Conservation (phyloP, 306 rosid genomes). For the Canavalia gladiata region DNA sequence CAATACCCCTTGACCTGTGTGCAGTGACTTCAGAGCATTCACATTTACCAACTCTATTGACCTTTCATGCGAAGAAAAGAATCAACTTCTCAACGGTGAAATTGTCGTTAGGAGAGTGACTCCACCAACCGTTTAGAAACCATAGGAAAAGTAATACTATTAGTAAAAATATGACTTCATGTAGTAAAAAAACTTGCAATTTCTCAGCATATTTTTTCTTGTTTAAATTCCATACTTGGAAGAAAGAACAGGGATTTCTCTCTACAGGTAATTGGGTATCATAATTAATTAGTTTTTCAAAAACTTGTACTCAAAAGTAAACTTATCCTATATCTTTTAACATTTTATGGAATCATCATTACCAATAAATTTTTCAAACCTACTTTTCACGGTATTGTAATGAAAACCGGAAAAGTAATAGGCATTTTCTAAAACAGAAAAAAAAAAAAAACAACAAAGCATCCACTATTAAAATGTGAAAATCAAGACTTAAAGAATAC, state of each 20-base stretch:
- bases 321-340: background rate
- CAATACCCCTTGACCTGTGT: slow-evolving; percentile 19
- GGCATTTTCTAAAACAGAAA: too few relatives aligned
- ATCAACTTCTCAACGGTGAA: slow-evolving; percentile 38
- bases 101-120: background rate
- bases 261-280: background rate
- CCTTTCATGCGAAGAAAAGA: slow-evolving; percentile 19
- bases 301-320: background rate
- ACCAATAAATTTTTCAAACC: background rate
- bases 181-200: too few relatives aligned
- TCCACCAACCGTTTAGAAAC: background rate
- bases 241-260: slow-evolving; percentile 1
- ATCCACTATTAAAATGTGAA: slow-evolving; percentile 13
- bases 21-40: slow-evolving; percentile 36
- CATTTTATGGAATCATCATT: background rate
- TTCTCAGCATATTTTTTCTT: background rate
- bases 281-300: background rate
- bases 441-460: background rate
- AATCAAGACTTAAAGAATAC: background rate
- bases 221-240: background rate
- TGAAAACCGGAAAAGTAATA: background rate
- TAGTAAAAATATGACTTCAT: background rate
- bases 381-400: background rate
- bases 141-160: background rate
- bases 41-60: slow-evolving; percentile 36